Conservation (phyloP, 345 rosid genomes). For the Rhizophora apiculata region DNA sequence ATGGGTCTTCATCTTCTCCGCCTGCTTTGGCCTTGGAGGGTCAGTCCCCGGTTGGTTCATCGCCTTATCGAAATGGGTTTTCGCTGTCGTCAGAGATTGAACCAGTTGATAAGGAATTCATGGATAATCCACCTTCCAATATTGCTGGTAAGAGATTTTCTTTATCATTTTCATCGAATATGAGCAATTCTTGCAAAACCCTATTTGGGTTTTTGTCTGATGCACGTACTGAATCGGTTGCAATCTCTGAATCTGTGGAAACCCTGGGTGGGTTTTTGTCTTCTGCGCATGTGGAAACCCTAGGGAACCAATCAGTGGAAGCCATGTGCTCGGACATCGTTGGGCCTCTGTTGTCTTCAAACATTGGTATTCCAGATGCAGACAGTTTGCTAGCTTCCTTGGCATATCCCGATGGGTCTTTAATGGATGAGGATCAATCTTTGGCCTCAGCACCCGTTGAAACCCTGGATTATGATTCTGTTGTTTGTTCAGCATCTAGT, state of each 20-base stretch:
- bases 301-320: background rate
- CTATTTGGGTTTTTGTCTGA: background rate
- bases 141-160: too few species aligned
- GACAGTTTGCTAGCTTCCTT: background rate
- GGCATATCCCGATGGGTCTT: constrained; percentile 2
- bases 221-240: background rate
- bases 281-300: background rate
- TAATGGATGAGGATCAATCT: background rate
- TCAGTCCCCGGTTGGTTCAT: background rate
- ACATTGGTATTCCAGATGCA: background rate
- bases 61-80: background rate
- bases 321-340: background rate
- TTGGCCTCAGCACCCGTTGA: background rate
- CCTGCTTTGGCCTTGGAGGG: background rate
- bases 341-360: background rate
- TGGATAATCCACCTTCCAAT: background rate
- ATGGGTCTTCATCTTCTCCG: constrained; percentile 3
- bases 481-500: background rate
- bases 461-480: background rate
- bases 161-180: background rate
- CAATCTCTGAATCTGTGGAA: background rate
- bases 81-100: background rate
- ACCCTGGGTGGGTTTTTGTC: background rate
- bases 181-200: background rate
- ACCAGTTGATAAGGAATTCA: background rate